Conservation (phyloP, 768 basidiomycete genomes). For the Mycena alexandri region DNA sequence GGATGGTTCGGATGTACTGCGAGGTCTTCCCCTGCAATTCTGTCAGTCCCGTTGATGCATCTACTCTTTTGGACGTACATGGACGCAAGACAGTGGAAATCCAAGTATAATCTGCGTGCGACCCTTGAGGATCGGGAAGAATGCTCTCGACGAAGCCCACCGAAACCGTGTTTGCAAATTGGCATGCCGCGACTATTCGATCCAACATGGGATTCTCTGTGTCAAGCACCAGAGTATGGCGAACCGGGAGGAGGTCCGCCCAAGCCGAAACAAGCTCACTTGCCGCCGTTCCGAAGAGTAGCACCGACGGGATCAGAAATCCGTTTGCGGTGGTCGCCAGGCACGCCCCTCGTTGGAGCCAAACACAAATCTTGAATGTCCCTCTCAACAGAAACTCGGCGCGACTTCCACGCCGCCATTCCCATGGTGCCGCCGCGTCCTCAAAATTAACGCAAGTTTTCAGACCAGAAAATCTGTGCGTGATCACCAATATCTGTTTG, state of each 20-base stretch:
- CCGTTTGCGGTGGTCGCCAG: conserved; percentile 5
- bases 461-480: not conserved
- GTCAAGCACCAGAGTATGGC: not conserved
- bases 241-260: not conserved
- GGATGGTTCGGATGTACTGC: no score
- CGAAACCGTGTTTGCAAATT: conserved; percentile 6
- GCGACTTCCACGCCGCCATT: not conserved
- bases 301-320: conserved; percentile 3
- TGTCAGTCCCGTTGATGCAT: no score
- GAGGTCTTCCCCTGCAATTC: no score
- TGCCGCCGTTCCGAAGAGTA: conserved; percentile 3
- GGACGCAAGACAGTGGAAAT: conserved; percentile 3
- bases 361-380: conserved; percentile 1
- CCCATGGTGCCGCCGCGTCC: conserved; percentile 9
- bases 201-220: conserved; percentile 4
- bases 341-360: conserved; percentile 5
- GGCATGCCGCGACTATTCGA: conserved; percentile 11
- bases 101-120: conserved; percentile 4
- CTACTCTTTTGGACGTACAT: not conserved
- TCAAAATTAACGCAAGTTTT: conserved; percentile 4
- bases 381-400: not conserved
- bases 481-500: conserved; percentile 10
- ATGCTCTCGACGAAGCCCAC: conserved; percentile 17
- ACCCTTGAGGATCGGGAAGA: conserved; percentile 8
- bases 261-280: not conserved